Percentiles rank a stretch among this genome's conserved stretches.
Conservation (phyloP, 2,329 filamentous ascomycete species). For the Ophiostoma himal-ulmi region DNA sequence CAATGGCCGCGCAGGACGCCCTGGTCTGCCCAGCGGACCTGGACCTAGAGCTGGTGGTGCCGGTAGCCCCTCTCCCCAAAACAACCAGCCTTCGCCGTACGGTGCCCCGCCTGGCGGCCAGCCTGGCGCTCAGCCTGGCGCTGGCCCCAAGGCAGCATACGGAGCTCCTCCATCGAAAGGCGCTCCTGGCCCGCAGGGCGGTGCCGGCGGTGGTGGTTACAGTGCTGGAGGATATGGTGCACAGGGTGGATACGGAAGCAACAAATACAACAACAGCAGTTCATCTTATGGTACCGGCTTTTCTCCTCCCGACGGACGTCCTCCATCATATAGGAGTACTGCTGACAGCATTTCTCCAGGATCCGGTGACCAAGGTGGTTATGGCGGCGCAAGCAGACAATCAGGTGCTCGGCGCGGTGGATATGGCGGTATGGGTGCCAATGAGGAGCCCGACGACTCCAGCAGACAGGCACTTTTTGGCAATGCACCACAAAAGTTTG, state of each 20-base stretch:
- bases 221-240: slow-evolving; percentile 46
- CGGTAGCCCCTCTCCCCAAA: slow-evolving; percentile 31
- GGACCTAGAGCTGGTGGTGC: slow-evolving; percentile 30
- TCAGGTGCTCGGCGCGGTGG: slow-evolving; percentile 44
- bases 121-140: not conserved
- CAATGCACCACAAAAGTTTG: slow-evolving; percentile 47
- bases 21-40: slow-evolving; percentile 37
- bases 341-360: slow-evolving; percentile 22
- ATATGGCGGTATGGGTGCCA: slow-evolving; percentile 54
- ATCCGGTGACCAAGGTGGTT: slow-evolving; percentile 30
- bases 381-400: slow-evolving; percentile 19
- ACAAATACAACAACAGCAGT: slow-evolving; percentile 43
- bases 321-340: slow-evolving; percentile 25
- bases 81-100: slow-evolving; percentile 17
- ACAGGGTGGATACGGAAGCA: slow-evolving; percentile 46
- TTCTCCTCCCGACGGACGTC: slow-evolving; percentile 20
- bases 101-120: not conserved
- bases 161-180: slow-evolving; percentile 14
- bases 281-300: slow-evolving; percentile 25
- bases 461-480: slow-evolving; percentile 60
- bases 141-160: not conserved
- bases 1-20: slow-evolving; percentile 25
- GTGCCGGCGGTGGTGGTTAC: slow-evolving; percentile 40
- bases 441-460: slow-evolving; percentile 41
- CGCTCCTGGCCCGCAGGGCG: slow-evolving; percentile 29